phyloP scores from a whole-genome alignment of 2,329 filamentous ascomycete species.

The Nakataea oryzae region DNA sequence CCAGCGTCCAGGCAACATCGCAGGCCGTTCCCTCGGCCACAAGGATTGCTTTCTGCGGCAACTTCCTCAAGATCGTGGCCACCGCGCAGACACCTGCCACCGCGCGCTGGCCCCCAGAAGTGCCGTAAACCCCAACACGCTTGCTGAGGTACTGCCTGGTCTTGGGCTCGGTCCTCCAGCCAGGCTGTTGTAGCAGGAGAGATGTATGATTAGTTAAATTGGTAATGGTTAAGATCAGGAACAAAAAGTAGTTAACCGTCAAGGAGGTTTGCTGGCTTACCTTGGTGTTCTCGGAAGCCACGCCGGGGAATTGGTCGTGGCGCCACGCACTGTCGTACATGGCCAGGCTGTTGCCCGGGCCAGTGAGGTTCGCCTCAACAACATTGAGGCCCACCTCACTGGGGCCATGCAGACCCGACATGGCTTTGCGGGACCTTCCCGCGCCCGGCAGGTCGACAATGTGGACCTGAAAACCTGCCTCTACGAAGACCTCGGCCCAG shows the following conservation, averaged over 20 bases:
- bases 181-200: background rate
- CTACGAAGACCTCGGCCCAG: background rate
- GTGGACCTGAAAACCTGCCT: background rate
- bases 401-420: background rate
- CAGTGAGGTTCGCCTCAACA: background rate
- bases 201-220: background rate
- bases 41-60: conserved; percentile 20
- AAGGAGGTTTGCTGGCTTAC: background rate
- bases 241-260: background rate
- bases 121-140: background rate
- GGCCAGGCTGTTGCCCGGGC: background rate
- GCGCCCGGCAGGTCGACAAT: background rate
- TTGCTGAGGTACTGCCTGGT: background rate
- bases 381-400: background rate
- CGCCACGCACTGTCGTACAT: background rate
- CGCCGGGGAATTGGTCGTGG: background rate
- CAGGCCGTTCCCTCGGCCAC: conserved; percentile 40
- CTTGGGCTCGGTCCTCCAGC: background rate
- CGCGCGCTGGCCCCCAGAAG: background rate
- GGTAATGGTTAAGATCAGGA: background rate
- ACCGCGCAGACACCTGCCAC: conserved; percentile 6
- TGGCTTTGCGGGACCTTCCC: background rate
- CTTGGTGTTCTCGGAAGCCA: too few relatives aligned
- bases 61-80: conserved; percentile 5
- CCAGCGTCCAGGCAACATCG: conserved; percentile 32